phyloP scores from a whole-genome alignment of 1,284 basidiomycete genomes.

The Schizophyllum commune region DNA sequence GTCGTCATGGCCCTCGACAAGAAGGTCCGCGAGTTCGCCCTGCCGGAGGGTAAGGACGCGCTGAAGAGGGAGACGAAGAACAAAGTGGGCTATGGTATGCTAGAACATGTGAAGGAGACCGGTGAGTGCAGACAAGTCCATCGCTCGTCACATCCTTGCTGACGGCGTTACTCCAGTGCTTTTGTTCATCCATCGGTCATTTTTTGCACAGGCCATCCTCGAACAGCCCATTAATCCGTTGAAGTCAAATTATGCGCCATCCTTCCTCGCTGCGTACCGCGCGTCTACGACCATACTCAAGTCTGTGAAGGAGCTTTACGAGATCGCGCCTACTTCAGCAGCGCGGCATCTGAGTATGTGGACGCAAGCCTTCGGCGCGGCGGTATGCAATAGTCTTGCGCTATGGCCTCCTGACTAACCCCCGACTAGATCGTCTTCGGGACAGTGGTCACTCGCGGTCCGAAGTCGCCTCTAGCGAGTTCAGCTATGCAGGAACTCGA shows the following conservation, averaged over 20 bases:
- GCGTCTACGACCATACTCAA: constrained; percentile 51
- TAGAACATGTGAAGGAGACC: constrained; percentile 48
- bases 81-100: constrained; percentile 21
- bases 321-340: constrained; percentile 40
- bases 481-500: constrained; percentile 58
- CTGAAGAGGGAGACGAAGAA: constrained; percentile 14
- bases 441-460: constrained; percentile 57
- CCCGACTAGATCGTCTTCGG: constrained; percentile 67
- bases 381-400: too few relatives aligned
- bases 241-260: constrained; percentile 51
- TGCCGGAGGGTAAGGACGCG: constrained; percentile 37
- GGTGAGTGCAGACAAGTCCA: constrained; percentile 28
- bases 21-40: constrained; percentile 57
- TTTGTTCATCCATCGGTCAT: constrained; percentile 60
- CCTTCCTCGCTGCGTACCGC: constrained; percentile 57
- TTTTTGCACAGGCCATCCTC: constrained; percentile 64
- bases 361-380: constrained; percentile 58
- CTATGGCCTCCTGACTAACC: too few relatives aligned
- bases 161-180: constrained; percentile 37
- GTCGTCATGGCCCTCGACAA: constrained; percentile 68
- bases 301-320: constrained; percentile 46
- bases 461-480: constrained; percentile 47
- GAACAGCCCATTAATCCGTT: constrained; percentile 53
- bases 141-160: constrained; percentile 2
- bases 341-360: constrained; percentile 55